A percentile compares a stretch with the other conserved stretches of the same genome.
Conservation (phyloP, 2,329 filamentous ascomycete species). For the Fusarium sp. region DNA sequence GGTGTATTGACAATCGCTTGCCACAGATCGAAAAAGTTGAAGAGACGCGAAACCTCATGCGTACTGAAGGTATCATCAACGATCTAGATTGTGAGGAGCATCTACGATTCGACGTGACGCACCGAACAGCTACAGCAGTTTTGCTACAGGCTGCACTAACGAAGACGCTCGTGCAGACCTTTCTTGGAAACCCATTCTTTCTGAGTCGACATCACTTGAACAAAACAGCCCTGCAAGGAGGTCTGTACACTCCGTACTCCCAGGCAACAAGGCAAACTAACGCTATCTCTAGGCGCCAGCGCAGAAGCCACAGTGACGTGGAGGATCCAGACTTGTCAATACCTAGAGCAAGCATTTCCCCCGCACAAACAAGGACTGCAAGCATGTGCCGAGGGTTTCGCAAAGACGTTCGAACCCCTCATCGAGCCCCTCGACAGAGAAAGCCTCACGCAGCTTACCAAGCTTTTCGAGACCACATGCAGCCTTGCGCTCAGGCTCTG, state of each 20-base stretch:
- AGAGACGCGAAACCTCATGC: not conserved
- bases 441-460: not conserved
- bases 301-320: not conserved
- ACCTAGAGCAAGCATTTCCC: not conserved
- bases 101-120: not conserved
- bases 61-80: not conserved
- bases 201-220: rapidly evolving
- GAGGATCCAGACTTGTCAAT: not conserved
- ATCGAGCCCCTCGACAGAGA: not conserved
- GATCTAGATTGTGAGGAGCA: not conserved
- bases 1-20: not conserved
- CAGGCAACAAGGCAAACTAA: not conserved
- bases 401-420: not conserved
- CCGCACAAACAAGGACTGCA: not conserved
- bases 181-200: not conserved
- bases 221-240: not conserved
- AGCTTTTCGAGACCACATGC: not conserved
- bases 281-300: not conserved
- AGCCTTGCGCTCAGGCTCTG: not conserved
- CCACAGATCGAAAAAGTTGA: not conserved
- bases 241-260: not conserved
- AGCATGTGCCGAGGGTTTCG: not conserved
- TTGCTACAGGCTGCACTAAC: not conserved
- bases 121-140: not conserved
- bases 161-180: not conserved